Evolutionary conservation across 768 basidiomycete species (phyloP), one percentile per base, ranked within the genome.

Genomic region (Coprinopsis sp.): DNA sequence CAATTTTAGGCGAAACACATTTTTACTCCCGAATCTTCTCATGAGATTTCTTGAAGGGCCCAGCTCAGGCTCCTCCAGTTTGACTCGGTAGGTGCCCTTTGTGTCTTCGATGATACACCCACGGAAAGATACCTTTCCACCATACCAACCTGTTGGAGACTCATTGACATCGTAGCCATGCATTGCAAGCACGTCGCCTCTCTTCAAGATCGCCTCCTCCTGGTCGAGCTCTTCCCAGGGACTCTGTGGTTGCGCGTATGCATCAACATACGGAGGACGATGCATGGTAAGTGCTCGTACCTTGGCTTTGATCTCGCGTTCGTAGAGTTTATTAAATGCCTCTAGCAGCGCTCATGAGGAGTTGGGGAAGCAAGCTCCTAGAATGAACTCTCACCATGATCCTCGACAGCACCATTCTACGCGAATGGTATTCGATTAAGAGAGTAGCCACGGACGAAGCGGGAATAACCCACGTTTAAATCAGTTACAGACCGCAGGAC

Each of bases 141-240:
- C 84, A 51, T 79, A 82, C 77, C 78, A 84, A 5, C 13, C 23
- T n/a, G 33, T 21, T 13, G 41, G 48, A 3, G 23, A 4, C 2
- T 42, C 48, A n/a, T 61, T 25, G 11, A 14, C 5, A n/a, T 43
- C 24, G 25, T 34, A 43, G 3, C 48, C 48, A 40, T 44, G 43
- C 16, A 34, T 63, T 4, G 65, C 60, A 23, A 59, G 52, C 16
- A 64, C 56, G 12, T 58, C 51, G 16, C 67, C 19, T 12, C 14
- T 64, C 40, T 70, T 64, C 8, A 58, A 51, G 50, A 62, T 62
- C 1, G 77, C 81, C 4, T 77, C 72, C 55, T 87, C 84, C 4
- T 53, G 60, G 52, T 86, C 82, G 3, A 86, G 62, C 56, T 85
- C 80, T 33, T 57, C 55, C 82, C 82, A 87, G 0, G 82, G 81